These are phyloP conservation scores for Physaria fendleri DNA, from an alignment of 345 rosid genomes.

Conservation along the genomic window DNA sequence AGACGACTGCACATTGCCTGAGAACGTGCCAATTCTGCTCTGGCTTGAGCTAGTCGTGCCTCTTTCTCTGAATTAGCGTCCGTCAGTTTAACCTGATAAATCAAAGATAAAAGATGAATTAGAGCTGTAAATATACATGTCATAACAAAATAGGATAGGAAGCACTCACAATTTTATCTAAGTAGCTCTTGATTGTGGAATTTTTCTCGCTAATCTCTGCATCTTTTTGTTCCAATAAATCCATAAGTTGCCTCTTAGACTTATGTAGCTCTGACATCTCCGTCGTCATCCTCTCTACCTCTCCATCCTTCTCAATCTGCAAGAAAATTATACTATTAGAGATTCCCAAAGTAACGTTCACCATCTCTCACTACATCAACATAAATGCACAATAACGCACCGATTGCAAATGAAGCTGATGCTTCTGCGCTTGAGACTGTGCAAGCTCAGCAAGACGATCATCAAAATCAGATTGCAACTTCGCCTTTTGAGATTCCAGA, in stretches of 20 bases:
- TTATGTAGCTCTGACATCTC: slow-evolving; percentile 72
- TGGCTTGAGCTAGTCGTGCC: slow-evolving; percentile 53
- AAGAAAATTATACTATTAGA: background rate
- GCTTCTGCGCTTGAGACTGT: slow-evolving; percentile 67
- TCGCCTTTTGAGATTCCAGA: slow-evolving; percentile 55
- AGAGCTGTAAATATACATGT: background rate
- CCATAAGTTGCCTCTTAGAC: slow-evolving; percentile 83
- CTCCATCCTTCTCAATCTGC: slow-evolving; percentile 84
- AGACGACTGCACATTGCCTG: slow-evolving; percentile 61
- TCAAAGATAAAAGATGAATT: background rate
- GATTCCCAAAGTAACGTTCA: background rate
- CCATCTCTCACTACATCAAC: too few species aligned
- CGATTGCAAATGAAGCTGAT: slow-evolving; percentile 70
- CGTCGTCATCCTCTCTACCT: slow-evolving; percentile 56
- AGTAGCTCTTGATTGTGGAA: slow-evolving; percentile 55
- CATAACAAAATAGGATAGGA: background rate
- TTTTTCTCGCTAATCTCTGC: slow-evolving; percentile 73
- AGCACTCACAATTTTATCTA: slow-evolving; percentile 69
- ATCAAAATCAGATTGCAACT: slow-evolving; percentile 67
- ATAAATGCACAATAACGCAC: slow-evolving; percentile 24
- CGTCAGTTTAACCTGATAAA: slow-evolving; percentile 58
- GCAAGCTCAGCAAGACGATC: slow-evolving; percentile 60
- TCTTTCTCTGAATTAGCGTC: slow-evolving; percentile 60
- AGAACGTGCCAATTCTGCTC: slow-evolving; percentile 60
- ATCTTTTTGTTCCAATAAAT: slow-evolving; percentile 78